A percentile compares a stretch with the other conserved stretches of the same genome.
Conservation (phyloP, 2,329 filamentous ascomycete species). For the Colletotrichum melonis region DNA sequence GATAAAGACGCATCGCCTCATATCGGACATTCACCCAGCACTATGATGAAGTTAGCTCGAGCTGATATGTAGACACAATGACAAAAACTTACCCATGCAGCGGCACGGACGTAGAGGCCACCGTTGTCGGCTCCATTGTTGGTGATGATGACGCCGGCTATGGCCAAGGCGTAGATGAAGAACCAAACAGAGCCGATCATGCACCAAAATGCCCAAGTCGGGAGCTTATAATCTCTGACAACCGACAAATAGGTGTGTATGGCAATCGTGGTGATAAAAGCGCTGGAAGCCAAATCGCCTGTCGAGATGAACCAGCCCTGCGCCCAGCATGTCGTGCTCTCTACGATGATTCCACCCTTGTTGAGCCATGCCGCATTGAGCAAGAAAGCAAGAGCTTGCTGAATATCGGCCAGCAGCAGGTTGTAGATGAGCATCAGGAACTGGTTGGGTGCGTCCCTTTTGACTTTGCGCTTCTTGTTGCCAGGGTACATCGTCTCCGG, state of each 20-base stretch:
- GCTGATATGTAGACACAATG: constrained; percentile 66
- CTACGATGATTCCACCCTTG: constrained; percentile 58
- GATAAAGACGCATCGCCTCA: constrained; percentile 63
- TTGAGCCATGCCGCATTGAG: constrained; percentile 65
- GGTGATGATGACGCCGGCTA: constrained; percentile 22
- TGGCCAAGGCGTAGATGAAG: constrained; percentile 45
- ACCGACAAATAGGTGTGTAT: constrained; percentile 68
- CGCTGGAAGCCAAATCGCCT: constrained; percentile 66
- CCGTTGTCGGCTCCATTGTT: constrained; percentile 21
- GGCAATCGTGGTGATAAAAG: constrained; percentile 69
- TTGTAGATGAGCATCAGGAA: constrained; percentile 71
- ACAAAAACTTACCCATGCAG: constrained; percentile 63
- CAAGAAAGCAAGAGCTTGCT: constrained; percentile 66
- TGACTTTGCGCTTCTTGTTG: constrained; percentile 24
- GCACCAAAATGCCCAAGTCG: constrained; percentile 54
- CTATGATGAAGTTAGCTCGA: constrained; percentile 66
- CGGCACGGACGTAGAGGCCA: constrained; percentile 63
- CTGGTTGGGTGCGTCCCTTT: constrained; percentile 56
- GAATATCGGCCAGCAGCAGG: constrained; percentile 68
- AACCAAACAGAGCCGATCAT: constrained; percentile 59
- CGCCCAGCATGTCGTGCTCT: constrained; percentile 59
- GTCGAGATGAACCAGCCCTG: constrained; percentile 69
- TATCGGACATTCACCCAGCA: constrained; percentile 71
- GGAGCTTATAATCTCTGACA: constrained; percentile 60
- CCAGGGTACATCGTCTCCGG: constrained; percentile 40